Evolutionary conservation across 2,329 filamentous ascomycete genomes (phyloP).

Genomic region (Dothideomycetes sp.): DNA sequence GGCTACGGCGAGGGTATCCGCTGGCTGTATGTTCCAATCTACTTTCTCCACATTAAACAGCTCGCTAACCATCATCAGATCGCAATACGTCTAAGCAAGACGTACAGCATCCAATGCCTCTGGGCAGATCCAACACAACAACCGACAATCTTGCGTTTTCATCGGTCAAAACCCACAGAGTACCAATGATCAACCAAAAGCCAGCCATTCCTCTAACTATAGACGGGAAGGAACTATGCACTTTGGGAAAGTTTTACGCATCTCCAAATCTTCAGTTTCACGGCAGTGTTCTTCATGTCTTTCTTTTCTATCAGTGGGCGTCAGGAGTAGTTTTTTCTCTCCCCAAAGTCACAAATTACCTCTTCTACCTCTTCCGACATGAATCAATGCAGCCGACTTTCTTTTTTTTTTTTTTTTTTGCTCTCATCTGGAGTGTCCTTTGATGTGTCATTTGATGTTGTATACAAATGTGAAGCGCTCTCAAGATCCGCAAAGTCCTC

Average conservation of each 20-base stretch:
- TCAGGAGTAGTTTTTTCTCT: conserved; percentile 2
- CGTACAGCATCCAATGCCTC: too few relatives aligned
- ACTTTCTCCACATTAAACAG: neutral
- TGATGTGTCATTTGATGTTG: too few relatives aligned
- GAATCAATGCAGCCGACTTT: conserved; percentile 2
- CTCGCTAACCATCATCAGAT: neutral
- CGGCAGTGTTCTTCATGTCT: conserved; percentile 2
- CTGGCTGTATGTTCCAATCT: conserved; percentile 50
- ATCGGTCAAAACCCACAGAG: too few relatives aligned
- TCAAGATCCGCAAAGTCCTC: too few relatives aligned
- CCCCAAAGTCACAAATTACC: neutral
- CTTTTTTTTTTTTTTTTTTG: neutral
- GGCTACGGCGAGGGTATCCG: conserved; percentile 82
- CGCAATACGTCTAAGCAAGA: conserved; percentile 10
- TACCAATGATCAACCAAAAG: too few relatives aligned
- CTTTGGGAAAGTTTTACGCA: too few relatives aligned
- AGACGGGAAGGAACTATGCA: too few relatives aligned
- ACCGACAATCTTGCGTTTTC: too few relatives aligned
- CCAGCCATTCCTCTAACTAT: too few relatives aligned
- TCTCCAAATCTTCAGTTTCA: too few relatives aligned
- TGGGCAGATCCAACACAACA: too few relatives aligned
- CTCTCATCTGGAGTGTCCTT: neutral
- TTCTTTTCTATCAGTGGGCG: conserved; percentile 6
- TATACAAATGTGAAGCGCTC: too few relatives aligned
- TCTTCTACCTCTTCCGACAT: conserved; percentile 3